Evolutionary conservation across 2,329 filamentous ascomycete species (phyloP).

Genomic region (Ophiostoma piceae): DNA sequence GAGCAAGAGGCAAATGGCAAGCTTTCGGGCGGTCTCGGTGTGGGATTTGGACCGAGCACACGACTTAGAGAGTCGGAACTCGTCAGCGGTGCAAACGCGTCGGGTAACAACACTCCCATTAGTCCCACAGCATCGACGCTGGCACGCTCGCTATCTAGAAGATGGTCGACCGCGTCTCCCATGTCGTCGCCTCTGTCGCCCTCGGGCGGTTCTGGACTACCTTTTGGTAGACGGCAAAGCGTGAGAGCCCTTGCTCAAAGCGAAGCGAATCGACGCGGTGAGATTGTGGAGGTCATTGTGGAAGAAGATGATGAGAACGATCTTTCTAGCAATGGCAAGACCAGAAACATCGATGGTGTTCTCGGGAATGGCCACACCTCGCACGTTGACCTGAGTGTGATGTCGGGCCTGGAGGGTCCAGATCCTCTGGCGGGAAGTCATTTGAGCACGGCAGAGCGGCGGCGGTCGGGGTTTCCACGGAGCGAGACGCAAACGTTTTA

Average conservation of each 20-base stretch:
- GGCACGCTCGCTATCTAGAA: constrained; percentile 25
- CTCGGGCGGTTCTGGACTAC: neutral
- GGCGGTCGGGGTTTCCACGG: constrained; percentile 35
- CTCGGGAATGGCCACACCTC: constrained; percentile 26
- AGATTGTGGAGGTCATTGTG: constrained; percentile 56
- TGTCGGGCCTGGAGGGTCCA: constrained; percentile 40
- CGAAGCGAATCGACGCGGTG: constrained; percentile 55
- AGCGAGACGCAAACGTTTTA: constrained; percentile 49
- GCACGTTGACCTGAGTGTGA: constrained; percentile 48
- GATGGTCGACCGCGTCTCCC: constrained; percentile 13
- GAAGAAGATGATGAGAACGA: constrained; percentile 28
- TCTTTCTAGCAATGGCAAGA: neutral
- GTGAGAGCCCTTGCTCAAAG: constrained; percentile 50
- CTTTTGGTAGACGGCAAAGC: neutral
- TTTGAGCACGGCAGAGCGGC: constrained; percentile 29
- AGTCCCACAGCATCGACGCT: constrained; percentile 18
- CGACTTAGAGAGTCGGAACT: constrained; percentile 49
- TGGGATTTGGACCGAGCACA: constrained; percentile 46
- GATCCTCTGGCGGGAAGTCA: neutral
- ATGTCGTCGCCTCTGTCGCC: constrained; percentile 10
- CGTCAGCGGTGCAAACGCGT: constrained; percentile 28
- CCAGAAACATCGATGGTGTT: neutral
- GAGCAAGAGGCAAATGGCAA: constrained; percentile 50
- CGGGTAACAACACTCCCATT: neutral
- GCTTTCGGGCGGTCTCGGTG: constrained; percentile 55